Evolutionary conservation across 225 moss, liverwort and hornwort species (phyloP).

Genomic region (Anthoceros angustus): DNA sequence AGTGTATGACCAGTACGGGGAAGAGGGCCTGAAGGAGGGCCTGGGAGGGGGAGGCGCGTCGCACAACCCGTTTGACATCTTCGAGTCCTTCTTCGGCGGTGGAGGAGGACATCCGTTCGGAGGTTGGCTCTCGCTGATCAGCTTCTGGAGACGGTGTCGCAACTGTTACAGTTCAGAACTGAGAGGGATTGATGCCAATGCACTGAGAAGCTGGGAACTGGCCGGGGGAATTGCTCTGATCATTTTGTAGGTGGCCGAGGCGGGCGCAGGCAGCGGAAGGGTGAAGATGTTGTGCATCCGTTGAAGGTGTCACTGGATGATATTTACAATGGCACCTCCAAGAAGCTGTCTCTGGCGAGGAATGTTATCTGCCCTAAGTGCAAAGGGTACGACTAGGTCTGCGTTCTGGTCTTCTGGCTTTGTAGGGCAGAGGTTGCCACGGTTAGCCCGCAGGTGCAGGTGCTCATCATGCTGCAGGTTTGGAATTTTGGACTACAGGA

Average conservation of each 20-base stretch:
- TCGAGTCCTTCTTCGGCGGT: constrained; percentile 44
- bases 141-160: background rate
- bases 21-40: constrained; percentile 43
- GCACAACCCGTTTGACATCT: constrained; percentile 46
- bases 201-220: too few species aligned
- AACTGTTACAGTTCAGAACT: too few species aligned
- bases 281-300: constrained; percentile 34
- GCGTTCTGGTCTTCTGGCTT: too few species aligned
- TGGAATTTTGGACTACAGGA: constrained; percentile 4
- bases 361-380: constrained; percentile 28
- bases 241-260: constrained; percentile 12
- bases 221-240: too few species aligned
- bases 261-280: constrained; percentile 23
- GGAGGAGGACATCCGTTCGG: constrained; percentile 11
- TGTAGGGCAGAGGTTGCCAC: too few species aligned
- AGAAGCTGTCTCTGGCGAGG: constrained; percentile 29
- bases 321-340: constrained; percentile 27
- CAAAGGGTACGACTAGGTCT: constrained; percentile 18
- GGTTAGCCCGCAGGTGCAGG: too few species aligned
- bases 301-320: constrained; percentile 33
- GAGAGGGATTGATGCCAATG: too few species aligned
- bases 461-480: too few species aligned
- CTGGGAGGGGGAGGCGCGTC: constrained; percentile 42
- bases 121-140: background rate
- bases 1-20: constrained; percentile 42